Base-by-base conservation (phyloP, 371 early-diverging fungal genomes). In the Amoeboaphelidium occidentale region DNA sequence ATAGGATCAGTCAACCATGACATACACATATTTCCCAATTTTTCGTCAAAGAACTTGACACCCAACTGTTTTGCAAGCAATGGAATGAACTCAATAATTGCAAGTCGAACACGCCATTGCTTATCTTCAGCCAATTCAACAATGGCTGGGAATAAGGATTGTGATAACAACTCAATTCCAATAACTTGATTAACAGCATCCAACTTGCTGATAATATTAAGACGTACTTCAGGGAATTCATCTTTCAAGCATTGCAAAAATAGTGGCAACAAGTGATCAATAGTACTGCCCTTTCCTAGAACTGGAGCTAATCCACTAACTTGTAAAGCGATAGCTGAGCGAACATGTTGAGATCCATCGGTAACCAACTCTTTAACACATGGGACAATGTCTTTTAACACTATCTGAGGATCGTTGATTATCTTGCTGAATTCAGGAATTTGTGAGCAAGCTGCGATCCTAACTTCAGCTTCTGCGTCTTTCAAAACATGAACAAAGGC, bases 61-160 rank as follows among this genome's bases (percentile, higher is more conserved):
- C 97, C 97, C 56, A 94, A 74, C 62, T 94, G 90, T 43, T 73
- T 76, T 3, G 94, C 90, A 51, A 97, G 74, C 48, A 93, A 69
- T 23, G 94, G 97, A 54, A 92, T 90, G 60, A 91, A 86, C 61
- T 92, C 92, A 60, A 97, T 91, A 54, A 97, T 93, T 2, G 94
- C 94, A 53, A 90, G 64, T 26, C 97, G 84, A 50, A 94, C 92
- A 42, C 97, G 84, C 97, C 97, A 97, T 59, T 92, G 92, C 69
- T 91, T 91, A 63, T 97, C 97, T 65, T 97, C 90, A 42, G 96
- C 89, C 42, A 97, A 69, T 57, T 92, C 92, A 24, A 93, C 83
- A 56, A 97, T 93, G 1, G 97, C 97, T 10, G 94, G 94, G 42
- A 97, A 68, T 43, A 97, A 71, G 24, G 88, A 89, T 58, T 90